Base-by-base conservation (phyloP, 2,329 filamentous ascomycete genomes). In the Colletotrichum gloeosporioides region DNA sequence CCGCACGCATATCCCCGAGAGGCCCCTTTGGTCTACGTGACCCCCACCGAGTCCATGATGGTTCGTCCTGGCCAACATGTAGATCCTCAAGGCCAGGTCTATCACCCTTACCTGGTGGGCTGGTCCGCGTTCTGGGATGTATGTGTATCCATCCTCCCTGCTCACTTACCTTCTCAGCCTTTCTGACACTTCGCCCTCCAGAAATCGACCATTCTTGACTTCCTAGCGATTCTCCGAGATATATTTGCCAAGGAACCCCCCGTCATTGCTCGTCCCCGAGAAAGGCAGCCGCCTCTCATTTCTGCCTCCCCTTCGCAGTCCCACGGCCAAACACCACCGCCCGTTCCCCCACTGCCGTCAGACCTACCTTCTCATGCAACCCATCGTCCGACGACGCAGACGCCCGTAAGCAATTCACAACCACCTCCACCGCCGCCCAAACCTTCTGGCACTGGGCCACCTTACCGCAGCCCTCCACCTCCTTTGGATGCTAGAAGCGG, bases 191-290 rank as follows among this genome's bases (percentile, higher is more conserved):
- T n/a, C 79, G 83, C 25, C n/a, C 1, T 15, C 4, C 67, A 93
- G 95, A 96, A 95, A 88, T 98, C 95, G 1, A 96, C 93, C 36
- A 87, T 98, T 4, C 87, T 94, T 57, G 96, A 98, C 82, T 95
- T 99, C 73, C 86, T 99, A 4, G 92, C 92, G 18, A 94, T 98
- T 32, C 86, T 99, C 5, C 91, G 94, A 79, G 95, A 97, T 70
- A 89, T 99, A 27, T 99, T 99, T 82, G 94, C 96, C 49, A 98
- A 98, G 85, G 97, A 99, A 81, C 97, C 97, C 10, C 97, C 97
- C 0, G 95, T 99, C 6, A 92, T 97, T 76, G 92, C 96, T 39
- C 93, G 92, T 79, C 92, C 92, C 78, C 89, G 90, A 80, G 87
- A 89, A 79, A 86, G 86, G 74, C 84, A 78, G 68, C 84, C 84